phyloP scores from a whole-genome alignment of 768 basidiomycete species.

The Hortiboletus campestris region DNA sequence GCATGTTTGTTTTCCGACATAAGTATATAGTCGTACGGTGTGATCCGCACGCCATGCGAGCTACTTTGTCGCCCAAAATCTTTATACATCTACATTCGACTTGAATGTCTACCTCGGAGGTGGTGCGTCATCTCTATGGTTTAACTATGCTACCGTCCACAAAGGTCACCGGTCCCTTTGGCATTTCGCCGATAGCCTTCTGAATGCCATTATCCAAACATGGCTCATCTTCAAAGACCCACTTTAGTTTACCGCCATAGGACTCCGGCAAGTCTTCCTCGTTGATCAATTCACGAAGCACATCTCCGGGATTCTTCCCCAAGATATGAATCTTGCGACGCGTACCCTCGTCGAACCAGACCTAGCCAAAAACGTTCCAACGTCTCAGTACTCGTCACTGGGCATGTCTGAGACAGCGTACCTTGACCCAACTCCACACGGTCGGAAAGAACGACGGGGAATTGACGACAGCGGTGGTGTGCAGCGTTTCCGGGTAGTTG shows the following conservation, averaged over 20 bases:
- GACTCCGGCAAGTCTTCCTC: slow-evolving; percentile 53
- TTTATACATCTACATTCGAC: too few relatives aligned
- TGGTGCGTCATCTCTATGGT: slow-evolving; percentile 8
- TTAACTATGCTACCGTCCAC: slow-evolving; percentile 41
- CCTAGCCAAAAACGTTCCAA: slow-evolving; percentile 34
- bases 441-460: slow-evolving; percentile 81
- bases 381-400: not conserved
- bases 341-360: slow-evolving; percentile 80
- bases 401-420: slow-evolving; percentile 19
- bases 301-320: slow-evolving; percentile 53
- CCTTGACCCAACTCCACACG: slow-evolving; percentile 84
- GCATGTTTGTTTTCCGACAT: not conserved
- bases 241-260: slow-evolving; percentile 76
- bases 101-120: not conserved
- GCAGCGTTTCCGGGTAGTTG: slow-evolving; percentile 79
- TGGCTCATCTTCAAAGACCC: slow-evolving; percentile 68
- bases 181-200: slow-evolving; percentile 46
- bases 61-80: not conserved
- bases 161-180: slow-evolving; percentile 54
- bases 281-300: slow-evolving; percentile 51
- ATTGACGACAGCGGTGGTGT: slow-evolving; percentile 68
- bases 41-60: too few relatives aligned
- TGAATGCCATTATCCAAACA: slow-evolving; percentile 55
- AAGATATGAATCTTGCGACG: slow-evolving; percentile 76
- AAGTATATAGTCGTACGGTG: not conserved